Base-by-base conservation (phyloP, 2,329 filamentous ascomycete genomes). In the Aspergillus quadrilineatus region DNA sequence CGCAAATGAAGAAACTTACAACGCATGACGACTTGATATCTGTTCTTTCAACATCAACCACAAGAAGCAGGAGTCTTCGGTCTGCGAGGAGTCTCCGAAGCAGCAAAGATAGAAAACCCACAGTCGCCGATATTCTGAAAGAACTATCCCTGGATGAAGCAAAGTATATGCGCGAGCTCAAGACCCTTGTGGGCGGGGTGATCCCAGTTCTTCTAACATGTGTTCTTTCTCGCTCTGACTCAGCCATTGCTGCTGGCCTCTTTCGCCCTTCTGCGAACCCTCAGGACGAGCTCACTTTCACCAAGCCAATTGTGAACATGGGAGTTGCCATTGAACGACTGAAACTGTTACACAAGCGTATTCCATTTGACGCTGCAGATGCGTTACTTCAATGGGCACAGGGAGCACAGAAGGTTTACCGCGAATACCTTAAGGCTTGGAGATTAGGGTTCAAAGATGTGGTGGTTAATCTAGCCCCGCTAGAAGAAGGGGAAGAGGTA, bases 1-100 rank as follows among this genome's bases (percentile, higher is more conserved):
- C 66, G 17, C 73, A 73, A 28, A 77, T 89, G 71, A 84, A 90
- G 60, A 85, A 89, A 58, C 81, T 96, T 39, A 96, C 92, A 4
- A 96, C 90, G 57, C 92, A 97, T 73, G 92, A 92, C 14, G 94
- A 99, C 72, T 80, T 99, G 26, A 90, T 99, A 39, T 97, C 94
- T 0, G 91, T 96, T 2, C 79, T 99, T 7, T 97, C 92, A 28
- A 76, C 83, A 34, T 81, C 84, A 12, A 76, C 73, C 50, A 81
- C 82, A 48, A 82, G 87, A 56, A 83, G 82, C 57, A 85, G 81
- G 67, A 92, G 88, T 68, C 85, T 90, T 59, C 84, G 87, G 56
- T 92, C 91, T 26, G 85, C 88, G 29, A 85, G 89, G 44, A 96
- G 90, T 71, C 83, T 94, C 55, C 86, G 91, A 55, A 89, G 88